Evolutionary conservation across 2,329 filamentous ascomycete genomes (phyloP), one percentile per base, ranked within the genome.

Genomic region (Colletotrichum echinochloae): DNA sequence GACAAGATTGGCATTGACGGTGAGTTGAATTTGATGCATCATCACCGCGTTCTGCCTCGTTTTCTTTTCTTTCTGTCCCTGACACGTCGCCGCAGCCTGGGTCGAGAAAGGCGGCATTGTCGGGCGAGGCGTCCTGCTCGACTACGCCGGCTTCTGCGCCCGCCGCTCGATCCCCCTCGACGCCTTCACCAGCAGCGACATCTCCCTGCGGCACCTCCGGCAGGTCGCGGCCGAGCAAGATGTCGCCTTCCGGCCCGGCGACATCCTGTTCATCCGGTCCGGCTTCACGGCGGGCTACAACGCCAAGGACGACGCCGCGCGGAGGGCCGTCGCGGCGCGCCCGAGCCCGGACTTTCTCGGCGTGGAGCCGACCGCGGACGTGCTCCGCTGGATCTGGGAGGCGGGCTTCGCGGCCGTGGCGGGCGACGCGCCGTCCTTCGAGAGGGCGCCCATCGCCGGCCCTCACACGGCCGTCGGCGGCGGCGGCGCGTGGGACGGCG

Each of bases 121-220:
- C 2, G 86, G 85, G 5, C 82, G 86, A 0, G 86, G 85, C 23
- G 80, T 88, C 0, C 78, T 88, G 0, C 77, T 88, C 0, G 88
- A 90, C 75, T 90, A 85, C 64, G 83, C 81, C 6, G 72, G 79
- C 30, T 89, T 85, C 72, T 83, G 86, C 23, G 81, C 85, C 63
- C 82, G 82, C 20, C 83, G 86, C 65, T 82, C 84, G n/a, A 84
- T 86, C 41, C 71, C 78, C 5, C 87, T 86, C 72, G 81, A 87
- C 72, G 83, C 88, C 1, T 85, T 89, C 62, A 82, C 83, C 4
- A 80, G 83, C 0, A 82, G 89, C 75, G 81, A 83, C 37, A 90
- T 91, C 76, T 76, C 76, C 48, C 74, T 76, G 4, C 9, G 14
- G 9, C 69, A 72, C 30, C 60, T 73, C 14, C 35, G 44, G n/a